A percentile compares a stretch with the other conserved stretches of the same genome.
Evolutionary conservation across 768 basidiomycete species (phyloP).

Genomic region (Tubosaeta sp.): DNA sequence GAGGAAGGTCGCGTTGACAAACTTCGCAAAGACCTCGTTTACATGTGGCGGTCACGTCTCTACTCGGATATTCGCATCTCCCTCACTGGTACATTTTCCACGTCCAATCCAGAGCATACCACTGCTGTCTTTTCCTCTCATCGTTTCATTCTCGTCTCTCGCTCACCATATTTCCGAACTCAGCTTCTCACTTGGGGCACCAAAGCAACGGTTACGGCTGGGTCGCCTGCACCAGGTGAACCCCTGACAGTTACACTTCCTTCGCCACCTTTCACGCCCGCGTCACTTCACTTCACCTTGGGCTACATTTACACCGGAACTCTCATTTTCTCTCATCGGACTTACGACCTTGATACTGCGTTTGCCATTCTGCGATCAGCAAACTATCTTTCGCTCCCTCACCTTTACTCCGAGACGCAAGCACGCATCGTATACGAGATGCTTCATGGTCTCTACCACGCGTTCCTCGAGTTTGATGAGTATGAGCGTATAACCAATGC

Average conservation of each 20-base stretch:
- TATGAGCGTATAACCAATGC: conserved; percentile 72
- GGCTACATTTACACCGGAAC: conserved; percentile 96
- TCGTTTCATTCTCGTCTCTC: conserved; percentile 86
- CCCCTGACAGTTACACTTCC: conserved; percentile 67
- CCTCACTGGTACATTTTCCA: conserved; percentile 65
- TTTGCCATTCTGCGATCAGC: conserved; percentile 87
- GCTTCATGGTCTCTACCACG: conserved; percentile 85
- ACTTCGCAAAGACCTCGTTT: conserved; percentile 88
- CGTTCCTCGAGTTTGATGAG: conserved; percentile 72
- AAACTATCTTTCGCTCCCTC: conserved; percentile 68
- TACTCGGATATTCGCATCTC: conserved; percentile 89
- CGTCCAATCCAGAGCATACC: conserved; percentile 58
- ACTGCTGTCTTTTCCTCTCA: conserved; percentile 90
- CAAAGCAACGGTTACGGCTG: conserved; percentile 28
- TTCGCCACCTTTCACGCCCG: conserved; percentile 91
- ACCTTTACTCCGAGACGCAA: conserved; percentile 76
- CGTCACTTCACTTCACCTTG: conserved; percentile 89
- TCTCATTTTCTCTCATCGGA: conserved; percentile 85
- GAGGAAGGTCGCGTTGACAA: conserved; percentile 70
- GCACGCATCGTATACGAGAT: conserved; percentile 83
- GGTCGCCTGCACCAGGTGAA: conserved; percentile 32
- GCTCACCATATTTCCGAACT: conserved; percentile 82
- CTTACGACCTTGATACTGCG: conserved; percentile 89
- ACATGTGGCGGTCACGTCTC: conserved; percentile 93
- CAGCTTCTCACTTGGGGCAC: conserved; percentile 70